Base-by-base conservation (phyloP, 805 yeast species). In the Teunomyces aglyptinius region DNA sequence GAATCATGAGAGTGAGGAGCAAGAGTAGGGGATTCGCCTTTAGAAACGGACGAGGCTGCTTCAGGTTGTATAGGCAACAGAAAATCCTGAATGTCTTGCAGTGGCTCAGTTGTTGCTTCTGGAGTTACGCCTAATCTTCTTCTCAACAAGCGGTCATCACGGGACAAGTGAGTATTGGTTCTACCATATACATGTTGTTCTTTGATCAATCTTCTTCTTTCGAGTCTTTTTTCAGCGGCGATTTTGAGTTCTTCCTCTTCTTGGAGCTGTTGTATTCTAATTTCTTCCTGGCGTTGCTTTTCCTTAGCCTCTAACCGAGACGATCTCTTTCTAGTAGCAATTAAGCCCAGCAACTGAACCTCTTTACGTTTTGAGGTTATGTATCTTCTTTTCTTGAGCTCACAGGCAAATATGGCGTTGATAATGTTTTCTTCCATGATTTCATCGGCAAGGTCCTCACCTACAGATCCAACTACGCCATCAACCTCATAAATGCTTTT, bases 241-340 rank as follows among this genome's bases (percentile, higher is more conserved):
- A 73, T 68, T 41, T 65, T 63, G 42, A 74, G 67, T 33, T 75
- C 67, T 38, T 71, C 68, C 46, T 76, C 75, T 41, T 73, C 79
- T 47, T 77, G 71, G 40, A 72, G 72, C 47, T 71, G 73, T 26
- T 68, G 60, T 41, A 67, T 67, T 43, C 72, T 72, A 16, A 77
- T 80, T 51, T 85, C 89, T 50, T 82, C 86, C 39, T 60, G 68
- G 46, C 61, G 71, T 43, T 67, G 75, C 49, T 65, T 67, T 50
- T 79, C 82, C 56, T 80, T 82, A 15, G 85, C 86, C 53, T 84
- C 87, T 38, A 87, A 63, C 63, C 94, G 75, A 1, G 89, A 80
- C 0, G 92, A 86, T 53, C 89, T 74, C 56, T 87, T 86, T 56
- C 94, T 75, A 47, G 86, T 79, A 3, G 82, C 82, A 57, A 87